Percentiles rank a stretch among this genome's conserved stretches.
phyloP scores from a whole-genome alignment of 495 filamentous ascomycete species.

The Hypoxylon trugodes region DNA sequence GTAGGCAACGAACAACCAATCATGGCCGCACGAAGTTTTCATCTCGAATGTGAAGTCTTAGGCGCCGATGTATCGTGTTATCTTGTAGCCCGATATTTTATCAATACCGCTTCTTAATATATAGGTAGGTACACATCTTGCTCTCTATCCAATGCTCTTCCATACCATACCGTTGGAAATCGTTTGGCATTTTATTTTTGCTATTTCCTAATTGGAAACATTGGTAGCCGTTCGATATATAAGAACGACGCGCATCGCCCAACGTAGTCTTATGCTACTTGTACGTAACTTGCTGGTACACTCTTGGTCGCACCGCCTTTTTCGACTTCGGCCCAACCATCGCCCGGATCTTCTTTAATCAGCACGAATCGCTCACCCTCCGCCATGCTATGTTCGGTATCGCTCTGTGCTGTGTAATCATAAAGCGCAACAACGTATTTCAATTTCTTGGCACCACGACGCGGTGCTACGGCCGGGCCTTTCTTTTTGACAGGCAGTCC shows the following conservation, averaged over 20 bases:
- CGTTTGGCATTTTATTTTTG: not conserved
- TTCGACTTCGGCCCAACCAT: conserved; percentile 98
- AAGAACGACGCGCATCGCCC: not conserved
- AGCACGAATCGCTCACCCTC: conserved; percentile 94
- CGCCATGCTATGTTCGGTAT: conserved; percentile 85
- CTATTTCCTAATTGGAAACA: not conserved
- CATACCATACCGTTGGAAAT: not conserved
- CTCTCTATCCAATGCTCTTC: conserved; percentile 27
- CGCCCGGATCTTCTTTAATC: conserved; percentile 82
- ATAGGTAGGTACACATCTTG: not conserved
- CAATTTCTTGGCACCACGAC: conserved; percentile 92
- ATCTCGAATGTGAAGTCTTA: not conserved
- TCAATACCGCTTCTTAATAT: conserved; percentile 21
- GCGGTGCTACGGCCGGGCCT: conserved; percentile 91
- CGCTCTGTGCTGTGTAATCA: conserved; percentile 85
- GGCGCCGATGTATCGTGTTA: not conserved
- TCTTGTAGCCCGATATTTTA: not conserved
- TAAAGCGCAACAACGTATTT: conserved; percentile 94
- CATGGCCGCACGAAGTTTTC: not conserved
- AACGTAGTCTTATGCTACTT: conserved; percentile 55
- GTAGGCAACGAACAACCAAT: too few species aligned
- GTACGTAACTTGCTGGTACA: conserved; percentile 93
- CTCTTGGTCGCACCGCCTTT: conserved; percentile 88
- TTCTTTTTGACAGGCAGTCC: conserved; percentile 74
- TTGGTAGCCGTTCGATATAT: not conserved